Evolutionary conservation across 2,329 filamentous ascomycete species (phyloP).

Genomic region (Zymoseptoria passerinii): DNA sequence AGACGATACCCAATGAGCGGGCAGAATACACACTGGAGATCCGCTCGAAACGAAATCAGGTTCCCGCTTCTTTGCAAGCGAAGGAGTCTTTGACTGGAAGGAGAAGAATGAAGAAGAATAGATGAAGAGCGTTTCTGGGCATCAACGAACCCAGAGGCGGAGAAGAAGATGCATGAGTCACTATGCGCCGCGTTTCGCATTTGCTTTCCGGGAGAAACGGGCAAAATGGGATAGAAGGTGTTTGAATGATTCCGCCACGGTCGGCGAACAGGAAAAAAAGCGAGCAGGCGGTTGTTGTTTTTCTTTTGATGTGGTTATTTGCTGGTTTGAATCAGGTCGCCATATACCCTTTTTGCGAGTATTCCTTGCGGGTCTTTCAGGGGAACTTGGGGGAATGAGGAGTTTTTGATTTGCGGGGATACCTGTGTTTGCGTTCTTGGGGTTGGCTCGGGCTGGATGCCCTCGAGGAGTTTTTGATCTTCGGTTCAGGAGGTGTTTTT

Average conservation of each 20-base stretch:
- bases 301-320: not conserved
- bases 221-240: not conserved
- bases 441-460: not conserved
- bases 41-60: not conserved
- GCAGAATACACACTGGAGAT: not conserved
- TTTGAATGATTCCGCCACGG: not conserved
- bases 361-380: not conserved
- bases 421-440: not conserved
- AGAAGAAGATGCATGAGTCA: not conserved
- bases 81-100: not conserved
- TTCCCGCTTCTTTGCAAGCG: not conserved
- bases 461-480: not conserved
- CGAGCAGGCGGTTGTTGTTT: not conserved
- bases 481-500: not conserved
- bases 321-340: too few species aligned
- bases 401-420: not conserved
- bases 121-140: not conserved
- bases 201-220: not conserved
- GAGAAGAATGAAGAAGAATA: not conserved
- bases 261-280: not conserved
- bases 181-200: not conserved
- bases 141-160: not conserved
- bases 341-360: not conserved
- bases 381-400: not conserved
- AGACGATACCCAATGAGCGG: not conserved